Conservation (phyloP, 805 yeast species). For the Ogataea corticis region DNA sequence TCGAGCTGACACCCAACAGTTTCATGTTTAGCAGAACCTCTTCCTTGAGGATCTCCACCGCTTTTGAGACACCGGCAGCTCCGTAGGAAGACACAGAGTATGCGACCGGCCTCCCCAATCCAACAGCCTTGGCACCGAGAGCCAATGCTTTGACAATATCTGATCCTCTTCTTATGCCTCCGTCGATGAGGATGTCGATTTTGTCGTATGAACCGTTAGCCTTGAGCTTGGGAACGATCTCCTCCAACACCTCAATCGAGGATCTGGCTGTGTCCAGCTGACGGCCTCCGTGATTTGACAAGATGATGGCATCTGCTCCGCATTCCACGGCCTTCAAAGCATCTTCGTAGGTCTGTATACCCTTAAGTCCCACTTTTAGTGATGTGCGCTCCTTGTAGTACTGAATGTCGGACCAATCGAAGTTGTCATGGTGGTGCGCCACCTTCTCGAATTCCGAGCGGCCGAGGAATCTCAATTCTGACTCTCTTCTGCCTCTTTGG, state of each 20-base stretch:
- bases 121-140: slow-evolving; percentile 40
- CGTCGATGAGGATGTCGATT: slow-evolving; percentile 36
- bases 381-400: slow-evolving; percentile 26
- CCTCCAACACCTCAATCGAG: slow-evolving; percentile 56
- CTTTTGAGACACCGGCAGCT: slow-evolving; percentile 48
- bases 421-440: slow-evolving; percentile 39
- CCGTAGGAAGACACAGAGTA: slow-evolving; percentile 14
- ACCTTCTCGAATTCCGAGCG: slow-evolving; percentile 10
- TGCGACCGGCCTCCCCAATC: slow-evolving; percentile 33
- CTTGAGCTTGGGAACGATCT: slow-evolving; percentile 40
- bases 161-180: slow-evolving; percentile 39
- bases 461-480: slow-evolving; percentile 36
- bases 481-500: slow-evolving; percentile 79
- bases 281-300: slow-evolving; percentile 75
- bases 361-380: slow-evolving; percentile 51
- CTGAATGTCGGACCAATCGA: slow-evolving; percentile 71
- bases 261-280: slow-evolving; percentile 61
- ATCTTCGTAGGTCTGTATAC: slow-evolving; percentile 63
- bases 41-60: slow-evolving; percentile 53
- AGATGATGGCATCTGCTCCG: slow-evolving; percentile 60
- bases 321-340: slow-evolving; percentile 52
- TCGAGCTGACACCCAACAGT: slow-evolving; percentile 47
- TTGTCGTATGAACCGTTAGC: slow-evolving; percentile 38
- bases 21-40: slow-evolving; percentile 71
- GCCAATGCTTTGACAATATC: slow-evolving; percentile 38